Percentiles rank a stretch among this genome's conserved stretches.
Conservation (phyloP, 2,329 filamentous ascomycete genomes). For the Cryphonectria radicalis region DNA sequence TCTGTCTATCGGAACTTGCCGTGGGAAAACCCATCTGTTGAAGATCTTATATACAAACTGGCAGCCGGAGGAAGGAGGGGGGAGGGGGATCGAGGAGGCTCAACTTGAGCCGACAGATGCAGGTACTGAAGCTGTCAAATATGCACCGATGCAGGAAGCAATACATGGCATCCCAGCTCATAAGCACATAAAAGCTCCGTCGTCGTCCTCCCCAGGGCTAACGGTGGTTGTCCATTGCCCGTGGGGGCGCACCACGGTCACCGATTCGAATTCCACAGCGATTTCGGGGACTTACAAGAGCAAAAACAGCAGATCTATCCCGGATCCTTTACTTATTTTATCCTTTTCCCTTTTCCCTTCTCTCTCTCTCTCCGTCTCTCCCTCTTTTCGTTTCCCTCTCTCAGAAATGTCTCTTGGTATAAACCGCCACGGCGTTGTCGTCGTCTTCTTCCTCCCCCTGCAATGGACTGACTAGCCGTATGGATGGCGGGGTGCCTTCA, state of each 20-base stretch:
- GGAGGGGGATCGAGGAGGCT: background rate
- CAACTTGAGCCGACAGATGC: background rate
- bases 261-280: constrained; percentile 3
- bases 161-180: constrained; percentile 10
- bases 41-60: background rate
- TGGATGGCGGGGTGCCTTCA: background rate
- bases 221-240: constrained; percentile 12
- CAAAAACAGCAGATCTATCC: background rate
- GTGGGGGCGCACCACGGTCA: background rate
- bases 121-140: background rate
- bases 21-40: background rate
- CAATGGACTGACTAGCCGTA: background rate
- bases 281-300: constrained; percentile 21
- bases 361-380: background rate
- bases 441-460: constrained; percentile 6
- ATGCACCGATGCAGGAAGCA: background rate
- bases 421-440: background rate
- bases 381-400: background rate
- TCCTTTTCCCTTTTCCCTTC: background rate
- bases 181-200: background rate
- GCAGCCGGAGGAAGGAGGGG: background rate
- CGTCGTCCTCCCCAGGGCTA: constrained; percentile 9
- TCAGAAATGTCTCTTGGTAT: background rate
- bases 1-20: constrained; percentile 1
- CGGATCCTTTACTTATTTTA: background rate